These are phyloP conservation scores for Psilocybe mexicana DNA, from an alignment of 1,284 basidiomycete genomes.

Conservation along the genomic window DNA sequence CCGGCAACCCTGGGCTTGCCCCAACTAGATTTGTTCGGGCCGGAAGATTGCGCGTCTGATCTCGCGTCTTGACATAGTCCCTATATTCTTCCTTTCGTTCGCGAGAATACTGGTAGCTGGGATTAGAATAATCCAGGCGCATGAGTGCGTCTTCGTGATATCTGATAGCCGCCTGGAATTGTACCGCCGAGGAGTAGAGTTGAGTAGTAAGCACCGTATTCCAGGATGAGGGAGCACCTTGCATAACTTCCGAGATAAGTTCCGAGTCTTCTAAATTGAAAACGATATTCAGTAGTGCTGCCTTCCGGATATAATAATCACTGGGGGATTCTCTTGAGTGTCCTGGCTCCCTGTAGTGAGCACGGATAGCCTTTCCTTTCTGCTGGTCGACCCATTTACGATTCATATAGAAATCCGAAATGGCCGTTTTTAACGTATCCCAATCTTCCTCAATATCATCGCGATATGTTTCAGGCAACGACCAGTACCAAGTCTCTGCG, in stretches of 20 bases:
- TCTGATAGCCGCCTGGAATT: slow-evolving; percentile 14
- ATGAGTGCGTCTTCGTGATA: slow-evolving; percentile 16
- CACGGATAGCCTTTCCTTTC: too few species aligned
- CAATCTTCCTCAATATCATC: too few species aligned
- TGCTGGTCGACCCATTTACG: too few species aligned
- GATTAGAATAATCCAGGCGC: neutral
- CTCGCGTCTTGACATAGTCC: too few species aligned
- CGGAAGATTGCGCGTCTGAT: neutral
- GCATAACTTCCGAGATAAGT: slow-evolving; percentile 32
- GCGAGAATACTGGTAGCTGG: neutral
- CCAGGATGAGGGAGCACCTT: slow-evolving; percentile 13
- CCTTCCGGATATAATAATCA: slow-evolving; percentile 31
- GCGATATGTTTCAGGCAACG: too few species aligned
- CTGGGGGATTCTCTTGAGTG: slow-evolving; percentile 27
- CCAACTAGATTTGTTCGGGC: slow-evolving; percentile 12
- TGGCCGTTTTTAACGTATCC: too few species aligned
- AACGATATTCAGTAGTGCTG: slow-evolving; percentile 17
- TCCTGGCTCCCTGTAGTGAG: slow-evolving; percentile 26
- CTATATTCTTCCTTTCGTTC: too few species aligned
- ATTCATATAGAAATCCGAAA: too few species aligned
- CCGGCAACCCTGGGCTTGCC: neutral
- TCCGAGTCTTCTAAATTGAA: slow-evolving; percentile 21
- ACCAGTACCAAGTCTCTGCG: too few species aligned
- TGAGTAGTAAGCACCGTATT: too few species aligned
- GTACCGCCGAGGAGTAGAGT: neutral